These are phyloP conservation scores for Pyrenophora tritici-repentis DNA, from an alignment of 2,329 filamentous ascomycete genomes.

Conservation along the genomic window DNA sequence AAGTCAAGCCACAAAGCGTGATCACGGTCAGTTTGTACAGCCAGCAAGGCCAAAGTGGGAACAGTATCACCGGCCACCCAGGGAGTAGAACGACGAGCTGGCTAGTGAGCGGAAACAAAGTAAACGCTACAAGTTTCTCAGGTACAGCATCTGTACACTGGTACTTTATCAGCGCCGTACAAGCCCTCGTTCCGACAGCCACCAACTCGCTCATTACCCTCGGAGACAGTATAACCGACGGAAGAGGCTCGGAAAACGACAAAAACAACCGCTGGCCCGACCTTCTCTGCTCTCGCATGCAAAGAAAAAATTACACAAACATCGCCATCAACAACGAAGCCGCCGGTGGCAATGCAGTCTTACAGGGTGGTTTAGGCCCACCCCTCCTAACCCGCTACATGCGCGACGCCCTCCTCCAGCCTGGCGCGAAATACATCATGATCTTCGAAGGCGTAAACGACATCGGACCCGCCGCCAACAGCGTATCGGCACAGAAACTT, in stretches of 20 bases:
- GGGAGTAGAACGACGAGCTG: constrained; percentile 67
- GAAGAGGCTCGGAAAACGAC: constrained; percentile 54
- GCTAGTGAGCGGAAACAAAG: constrained; percentile 32
- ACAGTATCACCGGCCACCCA: constrained; percentile 66
- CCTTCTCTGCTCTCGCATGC: constrained; percentile 52
- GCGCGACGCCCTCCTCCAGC: constrained; percentile 64
- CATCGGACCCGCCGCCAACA: constrained; percentile 60
- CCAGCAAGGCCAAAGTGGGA: constrained; percentile 61
- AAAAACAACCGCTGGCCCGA: constrained; percentile 39
- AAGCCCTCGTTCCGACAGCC: constrained; percentile 56
- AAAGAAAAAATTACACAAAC: constrained; percentile 47
- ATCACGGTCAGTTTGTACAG: constrained; percentile 63
- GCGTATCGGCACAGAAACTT: constrained; percentile 51
- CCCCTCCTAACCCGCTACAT: constrained; percentile 64
- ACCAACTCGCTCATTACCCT: constrained; percentile 59
- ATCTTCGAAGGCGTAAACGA: constrained; percentile 71
- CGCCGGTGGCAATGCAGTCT: constrained; percentile 68
- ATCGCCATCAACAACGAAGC: constrained; percentile 68
- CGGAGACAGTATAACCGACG: constrained; percentile 69
- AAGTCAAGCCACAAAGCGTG: constrained; percentile 56
- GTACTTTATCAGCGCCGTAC: constrained; percentile 64
- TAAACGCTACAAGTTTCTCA: constrained; percentile 46
- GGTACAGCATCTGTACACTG: constrained; percentile 12
- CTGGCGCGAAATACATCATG: constrained; percentile 65
- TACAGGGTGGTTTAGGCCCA: constrained; percentile 66